Percentiles rank a stretch among this genome's conserved stretches.
These are phyloP conservation scores for Erythrobasidium yunnanense DNA, from an alignment of 768 basidiomycete genomes.

Conservation along the genomic window DNA sequence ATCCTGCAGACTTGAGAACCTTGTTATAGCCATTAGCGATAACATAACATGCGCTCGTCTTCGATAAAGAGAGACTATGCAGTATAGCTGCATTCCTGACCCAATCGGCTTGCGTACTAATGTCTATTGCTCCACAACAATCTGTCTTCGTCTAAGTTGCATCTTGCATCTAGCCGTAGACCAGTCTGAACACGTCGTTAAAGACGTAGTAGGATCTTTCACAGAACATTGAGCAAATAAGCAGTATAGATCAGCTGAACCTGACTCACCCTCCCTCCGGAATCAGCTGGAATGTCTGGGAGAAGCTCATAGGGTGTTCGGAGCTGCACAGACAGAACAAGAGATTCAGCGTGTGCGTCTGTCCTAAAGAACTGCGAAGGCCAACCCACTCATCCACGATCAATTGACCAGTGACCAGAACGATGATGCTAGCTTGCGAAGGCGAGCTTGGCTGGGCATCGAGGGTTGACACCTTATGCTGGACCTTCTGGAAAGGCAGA, in stretches of 20 bases:
- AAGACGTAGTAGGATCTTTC: conserved; percentile 62
- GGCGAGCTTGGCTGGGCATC: conserved; percentile 77
- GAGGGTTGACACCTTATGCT: conserved; percentile 66
- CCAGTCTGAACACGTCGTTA: conserved; percentile 39
- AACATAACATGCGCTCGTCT: no score
- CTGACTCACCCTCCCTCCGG: conserved; percentile 49
- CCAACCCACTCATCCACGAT: conserved; percentile 63
- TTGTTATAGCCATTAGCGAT: no score
- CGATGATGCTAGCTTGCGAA: conserved; percentile 52
- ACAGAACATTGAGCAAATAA: no score
- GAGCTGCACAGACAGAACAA: conserved; percentile 38
- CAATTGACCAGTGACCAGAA: conserved; percentile 56
- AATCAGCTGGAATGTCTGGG: conserved; percentile 84
- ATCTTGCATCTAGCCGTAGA: conserved; percentile 15
- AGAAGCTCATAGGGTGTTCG: conserved; percentile 70
- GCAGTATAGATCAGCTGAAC: no score
- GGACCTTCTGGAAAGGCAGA: conserved; percentile 71
- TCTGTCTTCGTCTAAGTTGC: no score
- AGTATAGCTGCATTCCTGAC: no score
- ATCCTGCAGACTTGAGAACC: no score
- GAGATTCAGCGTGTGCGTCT: not conserved
- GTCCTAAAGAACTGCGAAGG: no score
- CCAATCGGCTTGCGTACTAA: no score
- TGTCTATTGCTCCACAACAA: no score
- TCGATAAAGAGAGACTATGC: no score